Evolutionary conservation across 2,329 filamentous ascomycete species (phyloP), one percentile per base, ranked within the genome.

Genomic region (Aspergillus japonicus): DNA sequence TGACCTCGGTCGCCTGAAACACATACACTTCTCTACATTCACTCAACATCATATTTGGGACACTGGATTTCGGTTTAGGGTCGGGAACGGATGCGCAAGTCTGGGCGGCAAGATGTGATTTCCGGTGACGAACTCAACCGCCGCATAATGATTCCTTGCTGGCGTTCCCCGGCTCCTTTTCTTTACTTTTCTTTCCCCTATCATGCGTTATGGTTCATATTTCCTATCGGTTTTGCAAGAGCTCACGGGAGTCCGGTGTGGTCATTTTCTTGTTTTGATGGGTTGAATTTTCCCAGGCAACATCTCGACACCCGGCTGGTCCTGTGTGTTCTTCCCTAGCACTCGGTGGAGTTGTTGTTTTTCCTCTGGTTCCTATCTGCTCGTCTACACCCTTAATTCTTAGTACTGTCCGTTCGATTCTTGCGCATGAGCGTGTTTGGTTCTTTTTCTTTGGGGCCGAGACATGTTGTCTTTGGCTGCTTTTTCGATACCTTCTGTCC

Each of bases 251-350:
- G 76, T 78, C 75, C 70, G 75, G 76, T 77, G 73, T 75, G 75
- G 74, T 76, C 72, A 69, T 75, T 73, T 68, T 73, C 66, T 68
- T 72, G 69, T 70, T 73, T 73, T 70, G 66, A 67, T 69, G 72
- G 66, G 71, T 67, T 69, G 70, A 71, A 72, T 69, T 67, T 69
- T 65, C 66, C 57, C 69, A 64, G 68, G 67, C 68, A 73, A 71
- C 69, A 73, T 70, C 66, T 75, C 72, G 70, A 77, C 76, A 78
- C 76, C 73, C 70, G 76, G 76, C 76, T 78, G 76, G 76, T 77
- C 75, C 76, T 78, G 76, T 73, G 76, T 78, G 76, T 76, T 77
- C 68, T 68, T 70, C 63, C 62, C 64, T 74, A 68, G 73, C 72
- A 74, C 71, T 73, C 68, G 68, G 70, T 71, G 72, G 72, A 74